Evolutionary conservation across 2,329 filamentous ascomycete species (phyloP), one percentile per base, ranked within the genome.

Genomic region (Akanthomyces lecanii): DNA sequence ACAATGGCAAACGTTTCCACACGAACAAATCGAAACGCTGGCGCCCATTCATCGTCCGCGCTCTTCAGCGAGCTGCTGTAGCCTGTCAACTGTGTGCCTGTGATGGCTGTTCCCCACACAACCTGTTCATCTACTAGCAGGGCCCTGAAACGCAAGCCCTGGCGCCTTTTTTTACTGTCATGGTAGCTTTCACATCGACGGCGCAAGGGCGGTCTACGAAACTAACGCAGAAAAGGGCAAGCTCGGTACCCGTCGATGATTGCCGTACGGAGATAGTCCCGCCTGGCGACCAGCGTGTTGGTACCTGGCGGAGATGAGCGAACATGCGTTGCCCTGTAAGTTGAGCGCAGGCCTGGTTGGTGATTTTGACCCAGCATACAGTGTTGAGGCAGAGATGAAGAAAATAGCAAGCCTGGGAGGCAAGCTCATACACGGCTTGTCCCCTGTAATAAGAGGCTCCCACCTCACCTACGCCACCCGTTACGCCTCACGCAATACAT

Each of bases 91-190:
- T 21, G 21, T 21, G 21, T 33, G 30, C 30, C 8, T 5, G 5
- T 33, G 33, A 36, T 36, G 33, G 33, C 33, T 11, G 33, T 28
- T 25, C 56, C 18, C 45, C 45, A 30, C 57, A 51, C 57, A 28
- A 30, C 21, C 45, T 38, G 61, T 57, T 62, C 51, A 25, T 56
- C 28, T n/a, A 52, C 52, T 62, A 57, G 53, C 45, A 62, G 45
- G 52, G 53, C 23, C 54, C 30, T 62, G 61, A 62, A 62, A 62
- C 61, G 52, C 53, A 40, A 48, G 42, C 52, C 52, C 40, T 16
- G 28, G 40, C 51, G 40, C 38, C 44, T 38, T 55, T 14, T 44
- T 44, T 30, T 7, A 30, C 21, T 42, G n/a, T 56, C 25, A n/a
- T 23, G 36, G 42, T 55, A 38, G 7, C 48, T 52, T 23, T 33